Evolutionary conservation across 495 filamentous ascomycete species (phyloP).

Genomic region (Gamarada debralockiae): DNA sequence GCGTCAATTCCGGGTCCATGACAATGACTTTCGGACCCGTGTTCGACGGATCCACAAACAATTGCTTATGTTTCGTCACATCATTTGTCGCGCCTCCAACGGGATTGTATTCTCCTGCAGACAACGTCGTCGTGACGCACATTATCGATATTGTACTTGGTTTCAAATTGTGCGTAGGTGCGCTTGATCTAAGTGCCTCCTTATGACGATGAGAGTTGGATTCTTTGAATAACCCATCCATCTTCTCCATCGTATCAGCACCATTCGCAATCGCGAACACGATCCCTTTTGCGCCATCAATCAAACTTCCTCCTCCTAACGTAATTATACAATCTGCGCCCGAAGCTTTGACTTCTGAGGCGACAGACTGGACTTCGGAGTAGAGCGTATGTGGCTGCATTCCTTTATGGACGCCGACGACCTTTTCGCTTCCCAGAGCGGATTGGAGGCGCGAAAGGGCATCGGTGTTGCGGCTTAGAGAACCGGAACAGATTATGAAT

Average conservation of each 20-base stretch:
- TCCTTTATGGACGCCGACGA: slow-evolving; percentile 49
- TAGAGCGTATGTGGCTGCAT: slow-evolving; percentile 56
- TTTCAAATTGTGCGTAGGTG: slow-evolving; percentile 10
- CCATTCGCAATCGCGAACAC: slow-evolving; percentile 35
- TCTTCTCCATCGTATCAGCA: slow-evolving; percentile 36
- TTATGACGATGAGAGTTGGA: slow-evolving; percentile 14
- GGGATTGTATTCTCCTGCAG: slow-evolving; percentile 56
- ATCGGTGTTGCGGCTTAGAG: slow-evolving; percentile 52
- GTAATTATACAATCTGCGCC: slow-evolving; percentile 54
- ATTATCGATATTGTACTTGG: slow-evolving; percentile 48
- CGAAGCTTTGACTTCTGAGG: slow-evolving; percentile 37
- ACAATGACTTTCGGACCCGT: slow-evolving; percentile 48
- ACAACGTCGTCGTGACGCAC: slow-evolving; percentile 58
- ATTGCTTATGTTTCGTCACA: slow-evolving; percentile 46
- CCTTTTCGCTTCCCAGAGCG: slow-evolving; percentile 37
- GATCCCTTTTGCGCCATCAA: slow-evolving; percentile 46
- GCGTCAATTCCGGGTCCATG: slow-evolving; percentile 51
- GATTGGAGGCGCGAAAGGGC: slow-evolving; percentile 37
- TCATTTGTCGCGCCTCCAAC: slow-evolving; percentile 53
- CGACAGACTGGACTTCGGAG: slow-evolving; percentile 53
- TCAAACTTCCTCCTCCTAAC: slow-evolving; percentile 56
- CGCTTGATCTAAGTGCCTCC: no score
- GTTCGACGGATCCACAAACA: slow-evolving; percentile 41
- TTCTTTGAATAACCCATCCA: slow-evolving; percentile 38
- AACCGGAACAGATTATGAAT: slow-evolving; percentile 55